phyloP scores from a whole-genome alignment of 2,329 filamentous ascomycete genomes.

The Xylogone sp. region DNA sequence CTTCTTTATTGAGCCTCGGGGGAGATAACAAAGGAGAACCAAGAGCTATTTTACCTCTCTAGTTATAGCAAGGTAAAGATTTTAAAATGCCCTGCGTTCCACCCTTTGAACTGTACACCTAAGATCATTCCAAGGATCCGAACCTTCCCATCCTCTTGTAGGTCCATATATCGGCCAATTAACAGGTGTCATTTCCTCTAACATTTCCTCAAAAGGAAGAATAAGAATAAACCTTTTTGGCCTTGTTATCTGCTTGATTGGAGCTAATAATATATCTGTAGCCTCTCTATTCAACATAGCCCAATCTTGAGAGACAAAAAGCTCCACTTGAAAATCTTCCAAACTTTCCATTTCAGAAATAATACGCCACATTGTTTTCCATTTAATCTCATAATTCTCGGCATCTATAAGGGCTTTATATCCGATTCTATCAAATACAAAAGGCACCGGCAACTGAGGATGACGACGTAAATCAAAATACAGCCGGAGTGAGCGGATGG shows the following conservation, averaged over 20 bases:
- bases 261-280: conserved; percentile 2
- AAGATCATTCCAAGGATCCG: conserved; percentile 6
- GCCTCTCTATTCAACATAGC: not conserved
- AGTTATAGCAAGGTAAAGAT: no score
- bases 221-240: not conserved
- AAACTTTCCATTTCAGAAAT: no score
- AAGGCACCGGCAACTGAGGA: not conserved
- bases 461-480: not conserved
- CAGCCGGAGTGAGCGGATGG: conserved; percentile 2
- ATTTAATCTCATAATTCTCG: no score
- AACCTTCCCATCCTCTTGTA: conserved; percentile 1
- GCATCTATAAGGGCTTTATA: no score
- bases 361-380: no score
- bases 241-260: conserved; percentile 3
- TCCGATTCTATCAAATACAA: no score
- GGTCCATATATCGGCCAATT: not conserved
- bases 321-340: no score
- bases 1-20: no score
- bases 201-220: conserved; percentile 1
- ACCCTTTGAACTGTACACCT: conserved; percentile 4
- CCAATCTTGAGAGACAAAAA: no score
- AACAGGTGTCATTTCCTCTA: conserved; percentile 1
- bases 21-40: no score
- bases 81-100: no score
- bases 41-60: no score